phyloP scores from a whole-genome alignment of 768 basidiomycete species.

The Hysterangium stoloniferum region DNA sequence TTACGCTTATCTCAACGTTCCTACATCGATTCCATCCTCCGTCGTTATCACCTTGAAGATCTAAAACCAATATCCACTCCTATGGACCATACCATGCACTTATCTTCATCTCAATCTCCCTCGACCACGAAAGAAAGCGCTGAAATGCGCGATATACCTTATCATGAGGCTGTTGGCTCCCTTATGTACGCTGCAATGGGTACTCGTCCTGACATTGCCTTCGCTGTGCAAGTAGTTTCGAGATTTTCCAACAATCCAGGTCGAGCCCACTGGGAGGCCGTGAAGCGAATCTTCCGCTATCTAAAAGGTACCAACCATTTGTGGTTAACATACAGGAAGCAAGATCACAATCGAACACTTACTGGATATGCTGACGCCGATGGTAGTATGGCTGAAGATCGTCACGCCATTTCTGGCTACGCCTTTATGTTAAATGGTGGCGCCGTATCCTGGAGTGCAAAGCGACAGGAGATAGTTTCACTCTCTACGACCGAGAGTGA shows the following conservation, averaged over 20 bases:
- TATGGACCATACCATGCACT: neutral
- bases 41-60: conserved; percentile 8
- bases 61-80: conserved; percentile 5
- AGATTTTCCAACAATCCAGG: conserved; percentile 13
- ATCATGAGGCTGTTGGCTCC: conserved; percentile 13
- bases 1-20: conserved; percentile 12
- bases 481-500: conserved; percentile 18
- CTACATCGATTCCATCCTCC: conserved; percentile 14
- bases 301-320: neutral
- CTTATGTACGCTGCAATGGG: conserved; percentile 17
- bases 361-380: neutral
- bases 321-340: neutral
- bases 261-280: conserved; percentile 9
- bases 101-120: conserved; percentile 3
- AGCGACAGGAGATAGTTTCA: neutral
- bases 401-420: neutral
- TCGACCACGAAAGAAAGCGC: neutral
- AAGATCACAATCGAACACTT: neutral
- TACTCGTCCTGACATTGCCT: conserved; percentile 21
- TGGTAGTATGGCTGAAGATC: neutral
- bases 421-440: neutral
- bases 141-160: neutral
- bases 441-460: neutral
- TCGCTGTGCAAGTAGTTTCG: conserved; percentile 12
- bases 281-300: conserved; percentile 11